Base-by-base conservation (phyloP, 2,329 filamentous ascomycete species). In the Xylaria sp. region DNA sequence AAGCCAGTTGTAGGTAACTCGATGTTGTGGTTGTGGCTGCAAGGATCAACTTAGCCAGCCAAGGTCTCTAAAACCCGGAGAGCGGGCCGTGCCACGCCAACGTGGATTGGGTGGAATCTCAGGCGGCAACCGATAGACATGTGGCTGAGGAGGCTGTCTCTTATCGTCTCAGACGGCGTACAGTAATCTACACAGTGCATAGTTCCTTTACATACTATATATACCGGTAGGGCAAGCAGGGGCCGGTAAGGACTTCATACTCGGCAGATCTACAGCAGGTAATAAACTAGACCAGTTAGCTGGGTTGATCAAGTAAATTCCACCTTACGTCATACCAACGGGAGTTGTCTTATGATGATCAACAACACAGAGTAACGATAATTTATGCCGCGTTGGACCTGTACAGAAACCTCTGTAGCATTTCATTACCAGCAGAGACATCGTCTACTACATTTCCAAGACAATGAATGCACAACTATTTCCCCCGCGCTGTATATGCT, bases 31-130 rank as follows among this genome's bases (percentile, higher is more conserved):
- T 69, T 60, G 56, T 64, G 63, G 58, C 52, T 63, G 51, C 55
- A 13, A 67, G 51, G 65, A 65, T 65, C 44, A 67, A 64, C 50
- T 50, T 41, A 28, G 39, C 31, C 52, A 48, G 58, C 7, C 15
- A 18, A 52, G 44, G 58, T 56, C 51, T 51, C 52, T 46, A 62
- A 58, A 67, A 48, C 25, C 55, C 48, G n/a, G 60, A 59, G 58
- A 63, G 56, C 65, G 67, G 67, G 51, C 67, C 67, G 67, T 60
- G 63, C 67, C 67, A 66, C n/a, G 66, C 31, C 28, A 63, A 37
- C 50, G 15, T 59, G 48, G 50, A 39, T 65, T 18, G 57, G 31
- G 61, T 25, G 41, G 57, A 44, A 62, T 57, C 51, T 58, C 10
- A 28, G 28, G 28, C 28, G 61, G 54, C 20, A 18, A 12, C 39